A percentile compares a stretch with the other conserved stretches of the same genome.
These are phyloP conservation scores for Trichoderma semiorbis DNA, from an alignment of 2,329 filamentous ascomycete genomes.

Conservation along the genomic window DNA sequence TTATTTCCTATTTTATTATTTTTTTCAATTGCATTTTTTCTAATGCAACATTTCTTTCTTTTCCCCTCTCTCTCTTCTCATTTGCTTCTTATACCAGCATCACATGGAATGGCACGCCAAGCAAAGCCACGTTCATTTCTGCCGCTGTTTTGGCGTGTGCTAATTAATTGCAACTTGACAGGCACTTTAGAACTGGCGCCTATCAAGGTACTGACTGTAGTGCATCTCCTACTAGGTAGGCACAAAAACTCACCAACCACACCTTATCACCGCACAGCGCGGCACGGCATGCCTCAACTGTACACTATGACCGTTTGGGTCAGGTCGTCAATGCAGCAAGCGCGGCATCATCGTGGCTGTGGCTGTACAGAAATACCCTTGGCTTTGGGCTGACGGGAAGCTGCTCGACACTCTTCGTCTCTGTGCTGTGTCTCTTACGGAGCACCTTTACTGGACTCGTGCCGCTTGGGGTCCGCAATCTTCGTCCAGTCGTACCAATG, in stretches of 20 bases:
- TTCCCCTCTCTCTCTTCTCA: neutral
- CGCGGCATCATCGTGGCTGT: neutral
- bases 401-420: neutral
- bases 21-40: neutral
- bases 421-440: neutral
- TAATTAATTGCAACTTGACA: neutral
- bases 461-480: neutral
- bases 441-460: neutral
- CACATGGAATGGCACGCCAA: neutral
- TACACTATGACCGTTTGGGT: neutral
- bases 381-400: neutral
- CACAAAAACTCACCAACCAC: neutral
- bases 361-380: neutral
- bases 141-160: neutral
- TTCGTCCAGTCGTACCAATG: neutral
- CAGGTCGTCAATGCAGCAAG: neutral
- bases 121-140: neutral
- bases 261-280: neutral
- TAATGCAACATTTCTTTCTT: neutral
- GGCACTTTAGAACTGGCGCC: neutral
- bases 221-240: neutral
- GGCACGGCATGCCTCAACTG: neutral
- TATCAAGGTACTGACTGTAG: neutral
- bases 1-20: neutral
- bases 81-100: neutral